Percentiles rank a stretch among this genome's conserved stretches.
Conservation (phyloP, 129 eudicot species). For the Escallonia rubra region DNA sequence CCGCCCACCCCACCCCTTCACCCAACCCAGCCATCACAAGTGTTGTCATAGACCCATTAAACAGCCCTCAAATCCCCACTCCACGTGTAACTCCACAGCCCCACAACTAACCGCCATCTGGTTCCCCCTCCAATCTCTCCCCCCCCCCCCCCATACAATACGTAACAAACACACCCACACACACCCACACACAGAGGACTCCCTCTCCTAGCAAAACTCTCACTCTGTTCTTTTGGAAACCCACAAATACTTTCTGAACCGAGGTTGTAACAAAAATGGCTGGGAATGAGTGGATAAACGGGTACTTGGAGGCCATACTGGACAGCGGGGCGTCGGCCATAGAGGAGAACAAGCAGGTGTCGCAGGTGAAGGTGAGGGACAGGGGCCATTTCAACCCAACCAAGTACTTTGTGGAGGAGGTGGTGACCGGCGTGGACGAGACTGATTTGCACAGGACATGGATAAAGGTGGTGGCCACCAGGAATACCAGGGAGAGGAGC, state of each 20-base stretch:
- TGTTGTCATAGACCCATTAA: not conserved
- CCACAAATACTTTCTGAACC: not conserved
- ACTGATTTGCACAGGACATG: conserved; percentile 85
- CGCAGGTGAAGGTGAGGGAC: conserved; percentile 19
- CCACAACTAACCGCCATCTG: conserved; percentile 30
- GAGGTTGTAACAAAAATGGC: conserved; percentile 33
- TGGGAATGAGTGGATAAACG: conserved; percentile 85
- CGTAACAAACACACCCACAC: conserved; percentile 11
- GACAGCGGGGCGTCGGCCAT: conserved; percentile 52
- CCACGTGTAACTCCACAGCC: conserved; percentile 27
- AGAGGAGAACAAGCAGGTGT: conserved; percentile 25
- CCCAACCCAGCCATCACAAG: too few relatives aligned
- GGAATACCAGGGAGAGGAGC: conserved; percentile 73
- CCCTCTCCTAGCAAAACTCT: conserved; percentile 26
- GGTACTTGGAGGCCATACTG: conserved; percentile 77
- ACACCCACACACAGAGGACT: not conserved
- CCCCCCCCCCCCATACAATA: conserved; percentile 2
- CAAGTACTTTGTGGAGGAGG: conserved; percentile 83
- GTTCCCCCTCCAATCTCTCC: conserved; percentile 9
- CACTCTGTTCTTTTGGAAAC: conserved; percentile 10
- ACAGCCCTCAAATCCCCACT: conserved; percentile 1
- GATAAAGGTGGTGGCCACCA: conserved; percentile 83
- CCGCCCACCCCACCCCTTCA: too few relatives aligned
- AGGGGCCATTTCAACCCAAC: conserved; percentile 71
- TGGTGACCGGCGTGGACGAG: conserved; percentile 73